A percentile compares a stretch with the other conserved stretches of the same genome.
Evolutionary conservation across 345 rosid species (phyloP).

Genomic region (Arabidopsis suecica): DNA sequence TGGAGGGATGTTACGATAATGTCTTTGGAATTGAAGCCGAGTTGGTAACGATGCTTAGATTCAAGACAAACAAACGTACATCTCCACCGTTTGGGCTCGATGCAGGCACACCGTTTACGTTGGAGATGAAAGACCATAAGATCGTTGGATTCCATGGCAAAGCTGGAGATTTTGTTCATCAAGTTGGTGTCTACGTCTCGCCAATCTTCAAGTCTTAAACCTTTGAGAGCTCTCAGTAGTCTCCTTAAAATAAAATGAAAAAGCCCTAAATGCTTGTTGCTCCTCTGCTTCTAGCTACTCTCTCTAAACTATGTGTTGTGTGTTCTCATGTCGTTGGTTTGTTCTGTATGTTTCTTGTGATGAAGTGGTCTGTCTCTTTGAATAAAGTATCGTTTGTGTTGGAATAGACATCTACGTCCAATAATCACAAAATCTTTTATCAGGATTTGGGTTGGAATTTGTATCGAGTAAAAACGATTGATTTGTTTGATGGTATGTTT

Average conservation of each 20-base stretch:
- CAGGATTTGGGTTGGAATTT: no score
- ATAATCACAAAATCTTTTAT: no score
- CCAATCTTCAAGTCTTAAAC: constrained; percentile 18
- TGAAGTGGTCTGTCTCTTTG: no score
- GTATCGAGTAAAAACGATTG: no score
- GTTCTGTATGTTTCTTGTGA: no score
- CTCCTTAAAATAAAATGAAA: not conserved
- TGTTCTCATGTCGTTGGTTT: no score
- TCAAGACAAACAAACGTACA: constrained; percentile 38
- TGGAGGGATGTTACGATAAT: constrained; percentile 31
- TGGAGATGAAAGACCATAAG: constrained; percentile 23
- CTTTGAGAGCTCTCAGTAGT: not conserved
- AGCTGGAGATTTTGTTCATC: constrained; percentile 32
- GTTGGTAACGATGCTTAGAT: constrained; percentile 15
- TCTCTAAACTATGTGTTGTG: no score
- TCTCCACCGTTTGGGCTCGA: constrained; percentile 33
- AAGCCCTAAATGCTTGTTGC: not conserved
- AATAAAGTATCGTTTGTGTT: no score
- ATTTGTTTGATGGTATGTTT: no score
- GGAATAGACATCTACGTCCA: no score
- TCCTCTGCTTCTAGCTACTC: no score
- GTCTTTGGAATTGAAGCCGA: constrained; percentile 18
- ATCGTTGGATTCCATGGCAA: constrained; percentile 39
- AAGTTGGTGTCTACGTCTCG: constrained; percentile 37
- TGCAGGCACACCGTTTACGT: constrained; percentile 16